Percentiles rank a stretch among this genome's conserved stretches.
Evolutionary conservation across 2,329 filamentous ascomycete genomes (phyloP).

Genomic region (Calonectria hawksworthii): DNA sequence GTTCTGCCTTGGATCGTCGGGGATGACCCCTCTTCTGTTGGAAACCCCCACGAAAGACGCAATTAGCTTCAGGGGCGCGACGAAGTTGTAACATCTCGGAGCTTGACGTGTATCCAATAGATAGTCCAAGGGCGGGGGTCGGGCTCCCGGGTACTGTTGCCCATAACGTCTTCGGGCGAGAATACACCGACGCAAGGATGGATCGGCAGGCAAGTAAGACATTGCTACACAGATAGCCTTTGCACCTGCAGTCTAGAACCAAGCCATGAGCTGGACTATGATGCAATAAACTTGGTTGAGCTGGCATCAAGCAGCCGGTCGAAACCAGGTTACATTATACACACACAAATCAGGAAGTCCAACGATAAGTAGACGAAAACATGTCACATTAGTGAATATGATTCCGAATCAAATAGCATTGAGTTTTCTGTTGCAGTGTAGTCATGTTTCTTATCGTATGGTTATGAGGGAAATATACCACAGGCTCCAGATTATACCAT

Average conservation of each 20-base stretch:
- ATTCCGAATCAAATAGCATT: not conserved
- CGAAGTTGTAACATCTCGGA: not conserved
- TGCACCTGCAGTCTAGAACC: not conserved
- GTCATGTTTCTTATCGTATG: not conserved
- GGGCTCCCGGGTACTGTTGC: not conserved
- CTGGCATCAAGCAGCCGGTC: not conserved
- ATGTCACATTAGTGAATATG: not conserved
- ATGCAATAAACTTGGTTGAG: not conserved
- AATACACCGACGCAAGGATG: not conserved
- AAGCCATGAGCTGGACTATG: not conserved
- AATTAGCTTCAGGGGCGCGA: not conserved
- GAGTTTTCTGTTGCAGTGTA: not conserved
- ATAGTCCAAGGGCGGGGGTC: not conserved
- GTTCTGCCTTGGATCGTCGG: not conserved
- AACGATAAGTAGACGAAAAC: not conserved
- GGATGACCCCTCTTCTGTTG: not conserved
- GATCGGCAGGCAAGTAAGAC: not conserved
- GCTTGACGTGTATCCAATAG: conserved; percentile 4
- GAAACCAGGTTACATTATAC: not conserved
- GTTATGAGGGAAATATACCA: not conserved
- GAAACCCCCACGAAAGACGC: not conserved
- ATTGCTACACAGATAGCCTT: not conserved
- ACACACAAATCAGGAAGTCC: not conserved
- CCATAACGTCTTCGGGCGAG: not conserved
- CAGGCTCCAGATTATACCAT: not conserved